Percentiles rank a stretch among this genome's conserved stretches.
Conservation (phyloP, 176 grass and related monocot species). For the Musa beccarii region DNA sequence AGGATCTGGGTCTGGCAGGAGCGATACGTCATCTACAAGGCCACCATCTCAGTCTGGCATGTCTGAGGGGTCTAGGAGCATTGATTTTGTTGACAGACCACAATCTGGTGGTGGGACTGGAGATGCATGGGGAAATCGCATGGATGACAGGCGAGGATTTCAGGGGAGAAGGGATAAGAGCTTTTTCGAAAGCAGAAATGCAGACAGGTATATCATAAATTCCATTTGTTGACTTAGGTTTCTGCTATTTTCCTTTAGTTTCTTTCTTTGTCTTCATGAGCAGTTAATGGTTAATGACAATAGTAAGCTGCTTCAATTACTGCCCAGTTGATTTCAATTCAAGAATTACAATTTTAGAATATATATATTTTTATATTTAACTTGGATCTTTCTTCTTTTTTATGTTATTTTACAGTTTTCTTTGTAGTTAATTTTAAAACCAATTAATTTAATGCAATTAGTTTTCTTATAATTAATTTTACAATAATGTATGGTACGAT, state of each 20-base stretch:
- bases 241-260: background rate
- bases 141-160: slow-evolving; percentile 85
- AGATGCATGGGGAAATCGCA: slow-evolving; percentile 34
- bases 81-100: slow-evolving; percentile 43
- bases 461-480: too few relatives aligned
- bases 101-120: slow-evolving; percentile 47
- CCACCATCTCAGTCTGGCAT: slow-evolving; percentile 10
- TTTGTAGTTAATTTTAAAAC: too few relatives aligned
- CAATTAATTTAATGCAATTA: too few relatives aligned
- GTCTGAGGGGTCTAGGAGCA: slow-evolving; percentile 12
- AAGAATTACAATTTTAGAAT: background rate
- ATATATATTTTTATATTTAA: background rate
- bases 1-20: slow-evolving; percentile 31
- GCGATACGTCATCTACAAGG: slow-evolving; percentile 12
- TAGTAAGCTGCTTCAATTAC: background rate
- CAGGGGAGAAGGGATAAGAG: slow-evolving; percentile 57
- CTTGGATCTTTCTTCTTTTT: background rate
- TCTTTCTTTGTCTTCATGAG: background rate
- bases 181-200: slow-evolving; percentile 41
- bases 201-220: slow-evolving; percentile 39
- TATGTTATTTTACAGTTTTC: background rate
- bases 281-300: background rate
- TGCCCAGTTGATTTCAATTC: background rate
- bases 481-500: too few relatives aligned
- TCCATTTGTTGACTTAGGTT: background rate